These are phyloP conservation scores for Sclerotinia sclerotiorum DNA, from an alignment of 2,329 filamentous ascomycete species.

Conservation along the genomic window DNA sequence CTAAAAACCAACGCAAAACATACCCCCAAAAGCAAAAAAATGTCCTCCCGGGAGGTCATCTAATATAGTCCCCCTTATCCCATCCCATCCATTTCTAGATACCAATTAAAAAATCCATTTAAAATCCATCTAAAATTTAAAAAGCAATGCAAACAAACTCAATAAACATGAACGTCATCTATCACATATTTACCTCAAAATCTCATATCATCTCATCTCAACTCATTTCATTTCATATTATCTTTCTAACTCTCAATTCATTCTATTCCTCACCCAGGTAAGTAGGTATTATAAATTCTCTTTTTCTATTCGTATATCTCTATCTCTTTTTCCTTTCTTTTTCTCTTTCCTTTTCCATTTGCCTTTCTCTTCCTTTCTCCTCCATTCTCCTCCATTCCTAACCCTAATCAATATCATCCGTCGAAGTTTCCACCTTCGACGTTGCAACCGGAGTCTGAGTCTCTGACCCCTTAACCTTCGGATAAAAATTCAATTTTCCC, in stretches of 20 bases:
- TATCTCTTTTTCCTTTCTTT: not conserved
- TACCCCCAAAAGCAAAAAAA: too few relatives aligned
- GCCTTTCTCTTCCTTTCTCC: not conserved
- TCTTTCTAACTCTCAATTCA: not conserved
- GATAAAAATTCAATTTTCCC: conserved; percentile 73
- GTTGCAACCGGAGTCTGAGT: conserved; percentile 26
- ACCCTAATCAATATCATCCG: conserved; percentile 38
- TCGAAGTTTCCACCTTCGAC: conserved; percentile 19
- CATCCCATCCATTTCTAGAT: too few relatives aligned
- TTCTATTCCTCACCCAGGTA: not conserved
- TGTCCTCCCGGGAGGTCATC: too few relatives aligned
- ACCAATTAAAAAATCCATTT: too few relatives aligned
- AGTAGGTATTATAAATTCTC: not conserved
- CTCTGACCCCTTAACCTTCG: conserved; percentile 33
- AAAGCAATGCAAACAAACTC: too few relatives aligned
- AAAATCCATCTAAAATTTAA: too few relatives aligned
- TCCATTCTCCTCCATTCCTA: not conserved
- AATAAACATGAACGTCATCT: too few relatives aligned
- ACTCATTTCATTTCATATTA: not conserved
- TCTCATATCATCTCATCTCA: not conserved
- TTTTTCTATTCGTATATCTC: not conserved
- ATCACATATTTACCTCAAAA: not conserved
- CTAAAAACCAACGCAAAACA: too few relatives aligned
- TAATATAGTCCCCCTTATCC: too few relatives aligned
- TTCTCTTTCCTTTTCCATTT: not conserved